Conservation (phyloP, 2,329 filamentous ascomycete genomes). For the Chaetoscypha palmicola region DNA sequence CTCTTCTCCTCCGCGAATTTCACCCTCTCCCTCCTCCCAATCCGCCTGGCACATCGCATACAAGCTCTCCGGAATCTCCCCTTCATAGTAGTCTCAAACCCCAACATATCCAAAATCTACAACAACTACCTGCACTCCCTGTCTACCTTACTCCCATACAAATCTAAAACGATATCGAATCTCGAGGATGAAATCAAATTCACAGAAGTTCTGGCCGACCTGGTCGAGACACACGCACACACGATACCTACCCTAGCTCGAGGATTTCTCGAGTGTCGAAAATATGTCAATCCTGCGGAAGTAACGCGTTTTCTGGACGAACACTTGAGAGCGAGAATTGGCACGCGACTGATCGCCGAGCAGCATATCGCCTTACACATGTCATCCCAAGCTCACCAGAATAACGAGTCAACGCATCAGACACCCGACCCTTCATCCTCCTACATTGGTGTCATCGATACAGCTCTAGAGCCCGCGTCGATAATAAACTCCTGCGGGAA, state of each 20-base stretch:
- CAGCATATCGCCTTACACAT: conserved; percentile 91
- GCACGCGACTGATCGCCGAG: conserved; percentile 88
- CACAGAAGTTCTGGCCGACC: conserved; percentile 84
- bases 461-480: conserved; percentile 70
- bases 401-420: conserved; percentile 44
- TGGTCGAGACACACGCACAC: conserved; percentile 91
- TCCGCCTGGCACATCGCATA: conserved; percentile 88
- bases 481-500: conserved; percentile 80
- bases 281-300: conserved; percentile 75
- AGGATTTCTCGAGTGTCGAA: conserved; percentile 87
- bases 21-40: conserved; percentile 83
- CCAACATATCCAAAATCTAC: conserved; percentile 89
- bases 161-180: conserved; percentile 51
- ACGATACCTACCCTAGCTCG: conserved; percentile 89
- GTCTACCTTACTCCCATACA: conserved; percentile 80
- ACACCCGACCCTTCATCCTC: conserved; percentile 46
- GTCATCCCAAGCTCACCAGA: conserved; percentile 63
- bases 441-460: conserved; percentile 95
- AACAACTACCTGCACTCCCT: conserved; percentile 93
- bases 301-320: conserved; percentile 92
- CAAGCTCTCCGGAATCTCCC: conserved; percentile 88
- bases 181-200: conserved; percentile 86
- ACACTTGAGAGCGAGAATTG: conserved; percentile 87
- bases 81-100: conserved; percentile 97
- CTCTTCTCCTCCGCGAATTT: conserved; percentile 92